Evolutionary conservation across 371 early-diverging fungal genomes (phyloP).

Genomic region (Saksenaea oblongispora): DNA sequence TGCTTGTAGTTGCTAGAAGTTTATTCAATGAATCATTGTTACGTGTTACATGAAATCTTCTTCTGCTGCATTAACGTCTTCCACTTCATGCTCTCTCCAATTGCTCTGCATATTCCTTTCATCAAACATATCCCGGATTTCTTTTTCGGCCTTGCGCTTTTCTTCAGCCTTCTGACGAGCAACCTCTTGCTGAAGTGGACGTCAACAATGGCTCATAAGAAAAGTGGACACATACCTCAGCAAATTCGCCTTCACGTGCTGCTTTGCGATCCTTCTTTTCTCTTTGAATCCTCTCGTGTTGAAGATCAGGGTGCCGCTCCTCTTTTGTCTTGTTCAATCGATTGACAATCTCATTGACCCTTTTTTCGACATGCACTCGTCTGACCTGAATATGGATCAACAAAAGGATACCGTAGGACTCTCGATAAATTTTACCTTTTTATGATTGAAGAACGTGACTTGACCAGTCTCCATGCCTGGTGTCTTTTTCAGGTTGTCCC

Average conservation of each 20-base stretch:
- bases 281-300: conserved; percentile 68
- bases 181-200: conserved; percentile 34
- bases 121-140: conserved; percentile 58
- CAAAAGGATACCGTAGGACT: conserved; percentile 32
- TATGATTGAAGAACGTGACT: conserved; percentile 86
- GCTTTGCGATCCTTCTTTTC: conserved; percentile 59
- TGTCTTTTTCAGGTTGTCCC: conserved; percentile 91
- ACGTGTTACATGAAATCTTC: conserved; percentile 73
- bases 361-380: conserved; percentile 76
- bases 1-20: too few species aligned
- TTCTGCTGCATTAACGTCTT: conserved; percentile 62
- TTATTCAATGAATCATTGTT: not conserved
- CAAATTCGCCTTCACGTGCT: conserved; percentile 53
- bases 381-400: conserved; percentile 61
- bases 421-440: conserved; percentile 60
- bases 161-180: conserved; percentile 33
- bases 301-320: conserved; percentile 76
- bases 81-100: conserved; percentile 53
- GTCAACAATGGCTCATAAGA: not conserved
- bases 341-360: conserved; percentile 86
- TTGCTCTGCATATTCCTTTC: conserved; percentile 64
- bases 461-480: conserved; percentile 95
- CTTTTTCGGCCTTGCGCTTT: conserved; percentile 50
- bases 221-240: conserved; percentile 30
- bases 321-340: conserved; percentile 91